phyloP scores from a whole-genome alignment of 1,139 yeast species.

The Diutina scorzettiae region DNA sequence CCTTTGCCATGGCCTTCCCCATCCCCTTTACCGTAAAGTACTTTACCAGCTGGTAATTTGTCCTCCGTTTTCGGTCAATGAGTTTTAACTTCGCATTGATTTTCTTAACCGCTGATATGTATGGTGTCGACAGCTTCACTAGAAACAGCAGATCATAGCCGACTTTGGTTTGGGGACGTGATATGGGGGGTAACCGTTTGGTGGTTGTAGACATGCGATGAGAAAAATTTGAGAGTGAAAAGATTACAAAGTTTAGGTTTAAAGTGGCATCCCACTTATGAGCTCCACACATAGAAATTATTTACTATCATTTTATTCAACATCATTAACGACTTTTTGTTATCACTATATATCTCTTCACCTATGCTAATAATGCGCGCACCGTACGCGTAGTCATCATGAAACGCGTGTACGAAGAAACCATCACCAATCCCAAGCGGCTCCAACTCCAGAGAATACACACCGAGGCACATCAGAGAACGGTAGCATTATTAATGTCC shows the following conservation, averaged over 20 bases:
- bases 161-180: constrained; percentile 7
- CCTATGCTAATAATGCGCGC: too few relatives aligned
- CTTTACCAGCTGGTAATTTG: constrained; percentile 20
- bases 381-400: too few relatives aligned
- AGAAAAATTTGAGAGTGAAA: too few relatives aligned
- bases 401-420: background rate
- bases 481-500: background rate
- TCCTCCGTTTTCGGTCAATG: constrained; percentile 13
- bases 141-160: constrained; percentile 33
- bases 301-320: too few relatives aligned
- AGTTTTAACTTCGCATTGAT: constrained; percentile 28
- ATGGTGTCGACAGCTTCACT: constrained; percentile 50
- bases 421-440: background rate
- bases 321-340: too few relatives aligned
- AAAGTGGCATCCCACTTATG: too few relatives aligned
- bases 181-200: constrained; percentile 5
- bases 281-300: too few relatives aligned
- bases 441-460: background rate
- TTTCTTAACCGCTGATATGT: constrained; percentile 47
- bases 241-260: too few relatives aligned
- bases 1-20: constrained; percentile 41
- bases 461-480: background rate
- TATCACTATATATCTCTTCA: too few relatives aligned
- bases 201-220: too few relatives aligned
- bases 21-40: constrained; percentile 49